A percentile compares a stretch with the other conserved stretches of the same genome.
These are phyloP conservation scores for Fusarium pseudograminearum DNA, from an alignment of 2,329 filamentous ascomycete genomes.

Conservation along the genomic window DNA sequence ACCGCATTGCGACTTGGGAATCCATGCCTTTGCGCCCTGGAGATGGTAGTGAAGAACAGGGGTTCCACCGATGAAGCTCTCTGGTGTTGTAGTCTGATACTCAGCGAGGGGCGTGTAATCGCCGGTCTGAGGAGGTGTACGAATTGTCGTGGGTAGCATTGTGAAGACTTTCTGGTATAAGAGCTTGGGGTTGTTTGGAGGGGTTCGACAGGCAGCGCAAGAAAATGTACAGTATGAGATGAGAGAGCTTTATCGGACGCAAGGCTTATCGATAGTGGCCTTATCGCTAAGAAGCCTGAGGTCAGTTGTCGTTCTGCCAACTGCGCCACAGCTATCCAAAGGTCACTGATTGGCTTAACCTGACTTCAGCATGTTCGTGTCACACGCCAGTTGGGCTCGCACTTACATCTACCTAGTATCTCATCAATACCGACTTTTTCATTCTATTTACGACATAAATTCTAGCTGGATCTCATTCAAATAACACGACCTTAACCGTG, in stretches of 20 bases:
- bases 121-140: conserved; percentile 64
- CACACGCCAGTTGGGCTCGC: not conserved
- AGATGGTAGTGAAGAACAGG: conserved; percentile 77
- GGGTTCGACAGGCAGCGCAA: conserved; percentile 40
- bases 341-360: not conserved
- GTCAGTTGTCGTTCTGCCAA: not conserved
- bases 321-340: not conserved
- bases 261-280: conserved; percentile 34
- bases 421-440: conserved; percentile 4
- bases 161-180: conserved; percentile 5
- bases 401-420: not conserved
- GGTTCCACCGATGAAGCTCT: conserved; percentile 77
- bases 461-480: not conserved
- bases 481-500: not conserved
- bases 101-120: conserved; percentile 75
- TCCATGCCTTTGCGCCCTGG: conserved; percentile 66
- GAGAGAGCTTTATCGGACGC: conserved; percentile 40
- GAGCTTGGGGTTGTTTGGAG: conserved; percentile 32
- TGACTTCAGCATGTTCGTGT: not conserved
- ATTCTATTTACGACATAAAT: not conserved
- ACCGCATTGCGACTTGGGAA: conserved; percentile 66
- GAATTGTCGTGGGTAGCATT: conserved; percentile 67
- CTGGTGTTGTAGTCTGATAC: conserved; percentile 78
- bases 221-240: conserved; percentile 38
- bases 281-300: conserved; percentile 10